phyloP scores from a whole-genome alignment of 2,329 filamentous ascomycete genomes.

The Pseudopyrenochaeta lycopersici region DNA sequence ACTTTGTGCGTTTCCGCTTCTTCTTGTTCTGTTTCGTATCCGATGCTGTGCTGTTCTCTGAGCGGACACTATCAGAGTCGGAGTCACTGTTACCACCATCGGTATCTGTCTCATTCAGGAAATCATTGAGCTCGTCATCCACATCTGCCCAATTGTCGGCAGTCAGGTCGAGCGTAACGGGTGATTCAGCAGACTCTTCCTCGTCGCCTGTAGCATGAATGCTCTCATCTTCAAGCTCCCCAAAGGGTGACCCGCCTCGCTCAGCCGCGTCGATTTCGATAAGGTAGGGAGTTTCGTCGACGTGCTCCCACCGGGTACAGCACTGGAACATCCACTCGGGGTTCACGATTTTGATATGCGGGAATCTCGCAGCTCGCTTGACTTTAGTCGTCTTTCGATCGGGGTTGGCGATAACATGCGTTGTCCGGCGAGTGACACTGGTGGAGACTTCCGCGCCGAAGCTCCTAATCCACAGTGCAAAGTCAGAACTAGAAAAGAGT shows the following conservation, averaged over 20 bases:
- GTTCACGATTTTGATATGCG: conserved; percentile 88
- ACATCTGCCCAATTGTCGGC: conserved; percentile 56
- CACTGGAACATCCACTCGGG: conserved; percentile 89
- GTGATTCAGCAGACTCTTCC: conserved; percentile 35
- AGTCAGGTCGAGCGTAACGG: conserved; percentile 35
- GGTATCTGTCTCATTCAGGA: conserved; percentile 63
- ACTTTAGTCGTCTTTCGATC: conserved; percentile 87
- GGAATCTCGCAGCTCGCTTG: conserved; percentile 80
- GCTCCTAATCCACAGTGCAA: conserved; percentile 83
- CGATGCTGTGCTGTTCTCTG: conserved; percentile 38
- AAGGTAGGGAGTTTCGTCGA: conserved; percentile 82
- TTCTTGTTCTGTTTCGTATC: conserved; percentile 35
- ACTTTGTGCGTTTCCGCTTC: conserved; percentile 49
- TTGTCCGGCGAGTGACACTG: conserved; percentile 64
- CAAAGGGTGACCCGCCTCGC: conserved; percentile 45
- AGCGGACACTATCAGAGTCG: conserved; percentile 45
- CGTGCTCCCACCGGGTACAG: conserved; percentile 81
- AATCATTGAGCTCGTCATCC: conserved; percentile 79
- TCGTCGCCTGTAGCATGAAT: conserved; percentile 51
- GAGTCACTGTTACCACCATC: conserved; percentile 41
- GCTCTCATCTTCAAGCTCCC: conserved; percentile 55
- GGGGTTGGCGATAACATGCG: conserved; percentile 77
- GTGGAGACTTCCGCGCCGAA: conserved; percentile 79
- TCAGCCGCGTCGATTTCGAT: conserved; percentile 79
- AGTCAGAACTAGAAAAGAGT: conserved; percentile 69